phyloP scores from a whole-genome alignment of 441 rosid genomes.

The Corymbia citriodora region DNA sequence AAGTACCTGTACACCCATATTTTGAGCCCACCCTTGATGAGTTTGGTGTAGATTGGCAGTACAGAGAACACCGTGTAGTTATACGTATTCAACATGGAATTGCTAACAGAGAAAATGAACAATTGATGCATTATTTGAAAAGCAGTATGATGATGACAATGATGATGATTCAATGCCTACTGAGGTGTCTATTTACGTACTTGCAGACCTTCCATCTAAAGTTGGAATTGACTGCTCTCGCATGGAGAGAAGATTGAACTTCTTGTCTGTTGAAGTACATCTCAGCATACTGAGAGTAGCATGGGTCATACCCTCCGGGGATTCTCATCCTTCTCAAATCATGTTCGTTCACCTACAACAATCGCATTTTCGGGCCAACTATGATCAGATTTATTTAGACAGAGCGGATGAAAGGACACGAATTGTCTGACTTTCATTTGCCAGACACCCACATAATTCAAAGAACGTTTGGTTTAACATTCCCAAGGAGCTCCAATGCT shows the following conservation, averaged over 20 bases:
- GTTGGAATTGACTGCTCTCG: conserved; percentile 4
- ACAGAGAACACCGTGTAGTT: conserved; percentile 29
- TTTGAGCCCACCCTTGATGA: conserved; percentile 45
- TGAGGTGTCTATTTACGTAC: conserved; percentile 15
- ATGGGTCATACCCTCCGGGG: conserved; percentile 50
- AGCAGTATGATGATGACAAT: background rate
- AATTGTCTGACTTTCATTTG: background rate
- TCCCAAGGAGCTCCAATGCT: too few relatives aligned
- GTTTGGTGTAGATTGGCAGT: conserved; percentile 47
- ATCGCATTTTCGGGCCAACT: background rate
- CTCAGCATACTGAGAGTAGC: conserved; percentile 33
- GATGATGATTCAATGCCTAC: background rate
- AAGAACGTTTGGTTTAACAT: too few relatives aligned
- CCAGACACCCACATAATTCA: background rate
- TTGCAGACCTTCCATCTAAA: conserved; percentile 42
- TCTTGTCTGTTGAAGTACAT: conserved; percentile 45
- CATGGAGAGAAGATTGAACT: conserved; percentile 50
- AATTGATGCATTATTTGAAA: background rate
- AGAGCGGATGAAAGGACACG: background rate
- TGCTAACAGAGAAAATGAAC: conserved; percentile 5
- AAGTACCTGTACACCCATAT: conserved; percentile 58
- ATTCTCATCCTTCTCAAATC: conserved; percentile 29
- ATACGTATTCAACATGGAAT: conserved; percentile 23
- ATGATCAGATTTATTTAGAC: background rate
- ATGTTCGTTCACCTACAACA: conserved; percentile 9